Evolutionary conservation across 116 monocot species (phyloP).

Genomic region (Iris pallida): DNA sequence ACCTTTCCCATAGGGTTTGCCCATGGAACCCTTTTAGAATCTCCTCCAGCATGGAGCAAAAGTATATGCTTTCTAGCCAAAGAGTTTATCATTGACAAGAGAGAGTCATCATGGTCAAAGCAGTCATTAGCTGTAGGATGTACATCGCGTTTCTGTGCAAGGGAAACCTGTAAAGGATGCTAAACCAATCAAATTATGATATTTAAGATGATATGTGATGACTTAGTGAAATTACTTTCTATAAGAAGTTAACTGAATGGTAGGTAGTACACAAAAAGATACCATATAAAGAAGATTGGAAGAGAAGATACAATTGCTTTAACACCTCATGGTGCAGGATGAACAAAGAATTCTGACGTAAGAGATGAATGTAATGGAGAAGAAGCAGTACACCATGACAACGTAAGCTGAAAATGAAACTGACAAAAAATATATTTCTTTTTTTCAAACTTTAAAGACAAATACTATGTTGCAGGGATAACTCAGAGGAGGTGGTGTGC

Average conservation of each 20-base stretch:
- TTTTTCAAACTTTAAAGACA: too few relatives aligned
- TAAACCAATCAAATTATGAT: not conserved
- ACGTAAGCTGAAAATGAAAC: too few relatives aligned
- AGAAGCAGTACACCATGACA: too few relatives aligned
- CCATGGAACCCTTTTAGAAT: constrained; percentile 98
- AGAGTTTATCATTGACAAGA: constrained; percentile 30
- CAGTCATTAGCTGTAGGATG: constrained; percentile 15
- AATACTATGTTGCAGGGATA: too few relatives aligned
- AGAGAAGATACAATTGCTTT: too few relatives aligned
- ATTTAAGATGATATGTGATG: not conserved
- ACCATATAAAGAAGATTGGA: not conserved
- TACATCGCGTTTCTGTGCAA: constrained; percentile 13
- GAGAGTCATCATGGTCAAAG: constrained; percentile 6
- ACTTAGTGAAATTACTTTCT: not conserved
- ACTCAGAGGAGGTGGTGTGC: too few relatives aligned
- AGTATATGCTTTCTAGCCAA: constrained; percentile 63
- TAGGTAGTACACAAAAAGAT: not conserved
- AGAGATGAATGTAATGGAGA: too few relatives aligned
- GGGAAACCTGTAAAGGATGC: constrained; percentile 27
- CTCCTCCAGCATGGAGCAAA: constrained; percentile 97
- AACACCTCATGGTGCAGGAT: too few relatives aligned
- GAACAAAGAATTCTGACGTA: too few relatives aligned
- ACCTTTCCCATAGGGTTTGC: constrained; percentile 99
- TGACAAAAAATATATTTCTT: too few relatives aligned
- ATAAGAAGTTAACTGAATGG: constrained; percentile 4